These are phyloP conservation scores for Zymoseptoria pseudotritici DNA, from an alignment of 2,329 filamentous ascomycete genomes.

Conservation along the genomic window DNA sequence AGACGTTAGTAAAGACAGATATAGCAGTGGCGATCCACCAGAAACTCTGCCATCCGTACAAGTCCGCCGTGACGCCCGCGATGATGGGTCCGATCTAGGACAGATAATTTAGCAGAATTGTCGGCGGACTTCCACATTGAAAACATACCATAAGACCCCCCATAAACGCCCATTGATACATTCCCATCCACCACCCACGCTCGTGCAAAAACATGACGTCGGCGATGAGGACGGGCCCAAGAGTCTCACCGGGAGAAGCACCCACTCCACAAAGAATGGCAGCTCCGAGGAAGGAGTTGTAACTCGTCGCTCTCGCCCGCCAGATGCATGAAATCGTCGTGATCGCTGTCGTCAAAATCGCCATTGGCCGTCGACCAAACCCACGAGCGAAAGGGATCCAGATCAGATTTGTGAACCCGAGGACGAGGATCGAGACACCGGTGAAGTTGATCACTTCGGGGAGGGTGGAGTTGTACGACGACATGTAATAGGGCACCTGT, in stretches of 20 bases:
- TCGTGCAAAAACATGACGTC: neutral
- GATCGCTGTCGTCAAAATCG: neutral
- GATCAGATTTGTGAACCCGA: neutral
- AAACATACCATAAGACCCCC: neutral
- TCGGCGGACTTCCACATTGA: neutral
- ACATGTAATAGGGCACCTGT: neutral
- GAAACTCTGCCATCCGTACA: neutral
- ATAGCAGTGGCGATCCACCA: neutral
- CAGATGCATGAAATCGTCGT: neutral
- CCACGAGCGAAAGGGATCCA: neutral
- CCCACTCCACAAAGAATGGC: neutral
- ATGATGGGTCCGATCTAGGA: neutral
- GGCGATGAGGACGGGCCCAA: neutral
- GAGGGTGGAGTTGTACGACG: neutral
- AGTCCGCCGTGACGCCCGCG: neutral
- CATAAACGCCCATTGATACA: neutral
- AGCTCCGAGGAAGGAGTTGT: neutral
- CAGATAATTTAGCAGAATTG: neutral
- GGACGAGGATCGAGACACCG: neutral
- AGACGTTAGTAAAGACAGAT: neutral
- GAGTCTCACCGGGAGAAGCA: neutral
- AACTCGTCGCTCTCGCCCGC: neutral
- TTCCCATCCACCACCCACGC: neutral
- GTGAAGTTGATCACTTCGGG: neutral
- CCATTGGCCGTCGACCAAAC: neutral